Conservation (phyloP, 257 asterid genomes). For the Phtheirospermum japonicum region DNA sequence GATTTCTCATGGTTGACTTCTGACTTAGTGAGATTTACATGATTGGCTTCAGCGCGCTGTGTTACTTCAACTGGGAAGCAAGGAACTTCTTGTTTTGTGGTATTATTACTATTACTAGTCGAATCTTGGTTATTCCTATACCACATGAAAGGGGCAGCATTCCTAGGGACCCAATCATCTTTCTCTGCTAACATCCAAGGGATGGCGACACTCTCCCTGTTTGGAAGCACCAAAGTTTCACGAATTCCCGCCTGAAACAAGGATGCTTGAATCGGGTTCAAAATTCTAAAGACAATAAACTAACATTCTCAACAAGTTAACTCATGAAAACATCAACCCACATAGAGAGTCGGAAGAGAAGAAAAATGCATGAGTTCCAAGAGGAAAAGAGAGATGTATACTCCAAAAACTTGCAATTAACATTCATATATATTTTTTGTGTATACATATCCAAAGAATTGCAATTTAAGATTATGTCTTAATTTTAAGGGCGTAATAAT, state of each 20-base stretch:
- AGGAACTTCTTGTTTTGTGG: conserved; percentile 38
- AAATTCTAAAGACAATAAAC: conserved; percentile 15
- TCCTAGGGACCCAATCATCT: conserved; percentile 85
- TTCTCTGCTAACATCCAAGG: conserved; percentile 93
- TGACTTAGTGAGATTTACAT: conserved; percentile 29
- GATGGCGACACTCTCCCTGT: conserved; percentile 57
- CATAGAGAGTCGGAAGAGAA: no score
- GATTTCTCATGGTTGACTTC: conserved; percentile 36
- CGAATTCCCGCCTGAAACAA: conserved; percentile 75
- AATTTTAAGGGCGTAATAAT: not conserved
- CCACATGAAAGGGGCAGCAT: conserved; percentile 81
- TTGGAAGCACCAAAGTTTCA: conserved; percentile 83
- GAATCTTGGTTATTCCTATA: conserved; percentile 49
- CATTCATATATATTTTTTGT: not conserved
- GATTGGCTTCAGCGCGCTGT: conserved; percentile 34
- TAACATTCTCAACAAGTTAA: conserved; percentile 15
- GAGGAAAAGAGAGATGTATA: not conserved
- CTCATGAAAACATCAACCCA: conserved; percentile 13
- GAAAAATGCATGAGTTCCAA: conserved; percentile 12
- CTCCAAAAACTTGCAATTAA: not conserved
- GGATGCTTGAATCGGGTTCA: conserved; percentile 20
- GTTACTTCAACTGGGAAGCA: conserved; percentile 38
- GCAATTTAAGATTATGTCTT: not conserved
- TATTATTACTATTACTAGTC: conserved; percentile 28
- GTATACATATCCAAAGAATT: not conserved